Evolutionary conservation across 768 basidiomycete genomes (phyloP), one percentile per base, ranked within the genome.

Genomic region (Lactifluus subvellereus): DNA sequence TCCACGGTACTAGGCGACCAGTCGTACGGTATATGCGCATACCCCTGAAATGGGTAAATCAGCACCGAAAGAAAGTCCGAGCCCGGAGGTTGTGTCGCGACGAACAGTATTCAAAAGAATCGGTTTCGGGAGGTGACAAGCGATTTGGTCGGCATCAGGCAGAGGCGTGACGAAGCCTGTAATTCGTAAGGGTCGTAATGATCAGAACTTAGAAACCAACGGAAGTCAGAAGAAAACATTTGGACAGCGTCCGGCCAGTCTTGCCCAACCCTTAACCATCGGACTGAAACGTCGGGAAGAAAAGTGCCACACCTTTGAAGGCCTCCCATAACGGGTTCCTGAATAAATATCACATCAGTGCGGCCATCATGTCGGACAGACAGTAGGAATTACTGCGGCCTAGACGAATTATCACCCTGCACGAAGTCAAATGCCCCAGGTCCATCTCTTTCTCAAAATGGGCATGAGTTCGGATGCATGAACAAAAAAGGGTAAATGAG

Each of bases 251-350:
- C 53, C 53, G 16, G 47, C 47, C 57, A 59, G 54, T 53, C n/a
- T 53, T 27, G 27, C 27, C 27, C n/a, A 43, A 18, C 22, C n/a
- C 18, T 37, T 30, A 13, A 22, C 9, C 3, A 43, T 38, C 22
- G n/a, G 8, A 45, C 37, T 13, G 52, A 59, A 43, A 45, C 11
- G 43, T 33, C 8, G 14, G 37, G 18, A 18, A 42, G 42, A 35
- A 43, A n/a, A 43, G 22, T 48, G 61, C 10, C 58, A 37, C 22
- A 81, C 84, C 83, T 75, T 90, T 92, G 55, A 91, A 87, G 35
- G 89, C 69, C 66, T 91, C 80, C 88, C 89, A 91, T 71, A 91
- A 88, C 4, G 87, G 86, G 71, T 91, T 90, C 70, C 85, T 86
- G 67, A 50, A 66, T 59, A 42, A 64, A 37, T 38, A 22, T 32